A percentile compares a stretch with the other conserved stretches of the same genome.
Evolutionary conservation across 345 rosid species (phyloP).

Genomic region (Salix viminalis): DNA sequence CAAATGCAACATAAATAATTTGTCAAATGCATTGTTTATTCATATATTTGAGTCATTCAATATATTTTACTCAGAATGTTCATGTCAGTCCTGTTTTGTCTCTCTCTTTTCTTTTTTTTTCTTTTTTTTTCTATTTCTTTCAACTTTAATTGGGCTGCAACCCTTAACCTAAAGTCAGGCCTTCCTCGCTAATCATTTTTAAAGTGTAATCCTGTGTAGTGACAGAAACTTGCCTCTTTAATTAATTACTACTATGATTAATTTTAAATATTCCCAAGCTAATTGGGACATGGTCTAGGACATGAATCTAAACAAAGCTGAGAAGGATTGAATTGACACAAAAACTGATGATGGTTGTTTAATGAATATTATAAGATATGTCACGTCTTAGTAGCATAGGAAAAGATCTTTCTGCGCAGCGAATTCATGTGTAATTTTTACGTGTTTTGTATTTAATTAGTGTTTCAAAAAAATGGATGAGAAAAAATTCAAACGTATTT

Average conservation of each 20-base stretch:
- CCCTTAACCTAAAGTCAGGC: not conserved
- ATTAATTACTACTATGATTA: not conserved
- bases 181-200: not conserved
- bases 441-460: too few species aligned
- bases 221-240: not conserved
- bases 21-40: not conserved
- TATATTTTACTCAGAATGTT: not conserved
- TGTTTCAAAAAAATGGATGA: too few species aligned
- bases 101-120: not conserved
- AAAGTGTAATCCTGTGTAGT: not conserved
- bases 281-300: not conserved
- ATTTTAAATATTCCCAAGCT: not conserved
- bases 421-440: too few species aligned
- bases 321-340: conserved; percentile 25
- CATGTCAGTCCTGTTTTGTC: not conserved
- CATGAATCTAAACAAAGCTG: not conserved
- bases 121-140: not conserved
- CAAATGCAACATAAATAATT: too few species aligned
- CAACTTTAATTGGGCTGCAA: not conserved
- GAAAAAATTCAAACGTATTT: too few species aligned
- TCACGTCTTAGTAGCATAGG: not conserved
- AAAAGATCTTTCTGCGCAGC: too few species aligned
- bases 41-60: not conserved
- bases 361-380: not conserved
- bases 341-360: not conserved